These are phyloP conservation scores for Wickerhamiella alocasiicola DNA, from an alignment of 805 yeast species.

Conservation along the genomic window DNA sequence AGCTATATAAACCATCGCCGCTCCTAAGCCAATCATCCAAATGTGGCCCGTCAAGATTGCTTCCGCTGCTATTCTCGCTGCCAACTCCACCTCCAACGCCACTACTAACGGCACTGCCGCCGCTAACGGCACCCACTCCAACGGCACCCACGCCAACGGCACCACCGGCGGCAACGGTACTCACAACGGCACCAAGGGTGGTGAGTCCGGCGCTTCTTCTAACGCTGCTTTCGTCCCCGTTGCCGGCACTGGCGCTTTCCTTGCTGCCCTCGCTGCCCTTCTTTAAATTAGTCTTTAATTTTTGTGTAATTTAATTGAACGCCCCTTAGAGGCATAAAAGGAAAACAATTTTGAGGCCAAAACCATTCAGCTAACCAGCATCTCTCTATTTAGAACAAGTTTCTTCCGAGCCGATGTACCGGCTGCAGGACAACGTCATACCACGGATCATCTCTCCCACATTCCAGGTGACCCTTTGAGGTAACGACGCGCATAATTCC, in stretches of 20 bases:
- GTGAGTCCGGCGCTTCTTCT: not conserved
- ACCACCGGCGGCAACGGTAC: not conserved
- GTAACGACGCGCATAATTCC: too few relatives aligned
- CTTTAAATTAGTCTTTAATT: too few relatives aligned
- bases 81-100: slow-evolving; percentile 6
- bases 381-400: too few relatives aligned
- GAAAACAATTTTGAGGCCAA: too few relatives aligned
- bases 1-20: not conserved
- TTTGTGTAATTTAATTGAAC: too few relatives aligned
- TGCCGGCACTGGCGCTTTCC: slow-evolving; percentile 11
- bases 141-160: not conserved
- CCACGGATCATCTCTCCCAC: too few relatives aligned
- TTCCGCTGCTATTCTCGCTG: slow-evolving; percentile 9
- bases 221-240: slow-evolving; percentile 10
- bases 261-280: slow-evolving; percentile 10
- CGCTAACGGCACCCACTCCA: slow-evolving; percentile 6
- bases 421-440: too few relatives aligned
- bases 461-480: too few relatives aligned
- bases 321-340: too few relatives aligned
- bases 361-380: too few relatives aligned
- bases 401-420: too few relatives aligned
- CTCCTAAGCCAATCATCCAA: not conserved
- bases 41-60: slow-evolving; percentile 11
- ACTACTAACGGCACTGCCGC: slow-evolving; percentile 3
- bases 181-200: not conserved